Evolutionary conservation across 306 rosid species (phyloP).

Genomic region (Macrotyloma uniflorum): DNA sequence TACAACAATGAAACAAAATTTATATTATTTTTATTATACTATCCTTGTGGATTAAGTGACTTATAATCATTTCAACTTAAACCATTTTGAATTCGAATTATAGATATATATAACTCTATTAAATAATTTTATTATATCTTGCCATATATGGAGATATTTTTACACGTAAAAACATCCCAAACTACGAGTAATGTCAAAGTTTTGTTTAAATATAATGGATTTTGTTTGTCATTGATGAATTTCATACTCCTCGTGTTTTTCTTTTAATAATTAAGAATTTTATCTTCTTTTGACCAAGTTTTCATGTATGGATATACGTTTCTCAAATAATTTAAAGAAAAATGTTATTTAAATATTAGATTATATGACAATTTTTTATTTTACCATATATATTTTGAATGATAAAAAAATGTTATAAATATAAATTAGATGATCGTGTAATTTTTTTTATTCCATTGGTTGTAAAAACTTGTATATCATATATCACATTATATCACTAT

Average conservation of each 20-base stretch:
- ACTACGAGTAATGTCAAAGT: neutral
- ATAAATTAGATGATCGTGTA: too few relatives aligned
- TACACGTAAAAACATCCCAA: neutral
- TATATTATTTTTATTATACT: neutral
- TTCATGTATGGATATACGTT: neutral
- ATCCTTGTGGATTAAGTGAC: too few relatives aligned
- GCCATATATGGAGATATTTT: neutral
- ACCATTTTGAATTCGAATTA: too few relatives aligned
- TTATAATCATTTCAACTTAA: too few relatives aligned
- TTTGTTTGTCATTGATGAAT: neutral
- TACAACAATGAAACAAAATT: slow-evolving; percentile 1
- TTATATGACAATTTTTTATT: neutral
- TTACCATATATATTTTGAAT: too few relatives aligned
- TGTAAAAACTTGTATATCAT: too few relatives aligned
- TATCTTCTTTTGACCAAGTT: neutral
- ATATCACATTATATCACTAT: too few relatives aligned
- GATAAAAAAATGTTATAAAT: too few relatives aligned
- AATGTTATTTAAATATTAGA: neutral
- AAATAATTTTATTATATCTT: neutral
- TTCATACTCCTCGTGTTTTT: neutral
- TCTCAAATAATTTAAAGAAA: neutral
- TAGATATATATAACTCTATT: too few relatives aligned
- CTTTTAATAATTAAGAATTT: neutral
- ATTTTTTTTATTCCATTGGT: too few relatives aligned
- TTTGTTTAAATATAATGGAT: neutral